These are phyloP conservation scores for Entomortierella chlamydospora DNA, from an alignment of 192 early-diverging fungal genomes.

Conservation along the genomic window DNA sequence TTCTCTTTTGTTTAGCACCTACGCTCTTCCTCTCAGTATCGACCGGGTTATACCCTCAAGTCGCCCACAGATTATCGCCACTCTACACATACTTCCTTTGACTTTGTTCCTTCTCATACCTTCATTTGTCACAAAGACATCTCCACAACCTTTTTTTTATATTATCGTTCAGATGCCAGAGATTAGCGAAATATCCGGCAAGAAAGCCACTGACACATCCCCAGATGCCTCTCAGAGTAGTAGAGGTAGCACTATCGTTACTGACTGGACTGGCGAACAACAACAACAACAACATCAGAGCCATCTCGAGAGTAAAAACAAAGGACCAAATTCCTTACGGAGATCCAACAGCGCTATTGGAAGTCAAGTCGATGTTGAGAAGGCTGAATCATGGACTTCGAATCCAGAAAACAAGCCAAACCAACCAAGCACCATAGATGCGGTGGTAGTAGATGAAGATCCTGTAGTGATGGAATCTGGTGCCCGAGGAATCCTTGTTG, in stretches of 20 bases:
- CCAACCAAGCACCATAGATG: not conserved
- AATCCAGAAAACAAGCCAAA: not conserved
- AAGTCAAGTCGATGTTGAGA: too few species aligned
- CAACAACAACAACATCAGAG: not conserved
- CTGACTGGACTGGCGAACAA: not conserved
- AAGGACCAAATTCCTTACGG: too few species aligned
- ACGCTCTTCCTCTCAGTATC: not conserved
- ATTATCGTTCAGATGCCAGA: not conserved
- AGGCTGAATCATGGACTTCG: too few species aligned
- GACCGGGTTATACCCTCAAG: too few species aligned
- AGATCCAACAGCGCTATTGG: too few species aligned
- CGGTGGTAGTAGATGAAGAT: not conserved
- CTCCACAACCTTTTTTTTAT: too few species aligned
- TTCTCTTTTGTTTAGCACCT: not conserved
- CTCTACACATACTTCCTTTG: not conserved
- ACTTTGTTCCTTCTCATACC: not conserved
- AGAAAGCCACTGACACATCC: not conserved
- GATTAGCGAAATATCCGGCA: not conserved
- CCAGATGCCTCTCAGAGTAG: not conserved
- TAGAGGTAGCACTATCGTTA: not conserved
- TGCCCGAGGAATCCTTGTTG: slow-evolving; percentile 28
- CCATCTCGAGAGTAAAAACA: not conserved
- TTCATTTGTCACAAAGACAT: too few species aligned
- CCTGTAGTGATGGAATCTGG: slow-evolving; percentile 42
- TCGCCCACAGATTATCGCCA: too few species aligned